A percentile compares a stretch with the other conserved stretches of the same genome.
Evolutionary conservation across 2,329 filamentous ascomycete genomes (phyloP).

Genomic region (Penicillium sumatraense): DNA sequence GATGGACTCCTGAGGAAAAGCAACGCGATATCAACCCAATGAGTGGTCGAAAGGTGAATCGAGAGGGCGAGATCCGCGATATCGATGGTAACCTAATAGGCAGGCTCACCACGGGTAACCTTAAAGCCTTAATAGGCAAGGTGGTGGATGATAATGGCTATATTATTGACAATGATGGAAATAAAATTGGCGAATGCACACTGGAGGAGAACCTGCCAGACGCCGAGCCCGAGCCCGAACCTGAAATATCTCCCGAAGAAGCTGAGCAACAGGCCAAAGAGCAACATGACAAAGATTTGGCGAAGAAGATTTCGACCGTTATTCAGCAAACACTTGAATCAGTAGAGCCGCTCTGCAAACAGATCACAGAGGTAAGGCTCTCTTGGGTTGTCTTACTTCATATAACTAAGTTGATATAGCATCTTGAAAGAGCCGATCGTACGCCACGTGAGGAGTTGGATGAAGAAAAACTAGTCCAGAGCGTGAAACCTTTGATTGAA

Average conservation of each 20-base stretch:
- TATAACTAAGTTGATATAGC: conserved; percentile 46
- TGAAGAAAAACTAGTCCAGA: conserved; percentile 82
- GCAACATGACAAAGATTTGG: conserved; percentile 73
- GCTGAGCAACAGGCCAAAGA: conserved; percentile 61
- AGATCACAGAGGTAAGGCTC: conserved; percentile 73
- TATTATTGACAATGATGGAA: conserved; percentile 61
- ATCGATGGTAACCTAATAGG: conserved; percentile 50
- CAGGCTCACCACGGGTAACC: conserved; percentile 48
- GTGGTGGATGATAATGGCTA: conserved; percentile 53
- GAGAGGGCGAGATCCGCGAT: conserved; percentile 53
- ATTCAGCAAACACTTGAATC: conserved; percentile 80
- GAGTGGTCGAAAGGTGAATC: conserved; percentile 56
- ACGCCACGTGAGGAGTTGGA: conserved; percentile 85
- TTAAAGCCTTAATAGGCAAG: conserved; percentile 44
- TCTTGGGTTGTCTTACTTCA: neutral
- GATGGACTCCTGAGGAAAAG: conserved; percentile 65
- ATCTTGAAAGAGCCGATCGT: conserved; percentile 78
- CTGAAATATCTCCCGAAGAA: conserved; percentile 48
- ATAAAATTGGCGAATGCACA: conserved; percentile 66
- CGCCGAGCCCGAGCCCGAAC: conserved; percentile 46
- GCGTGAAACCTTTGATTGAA: conserved; percentile 67
- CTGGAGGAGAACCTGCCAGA: conserved; percentile 61
- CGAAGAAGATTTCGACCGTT: conserved; percentile 71
- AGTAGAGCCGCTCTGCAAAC: conserved; percentile 80
- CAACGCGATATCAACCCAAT: conserved; percentile 62